Evolutionary conservation across 1,284 basidiomycete genomes (phyloP), one percentile per base, ranked within the genome.

Genomic region (Austropuccinia psidii): DNA sequence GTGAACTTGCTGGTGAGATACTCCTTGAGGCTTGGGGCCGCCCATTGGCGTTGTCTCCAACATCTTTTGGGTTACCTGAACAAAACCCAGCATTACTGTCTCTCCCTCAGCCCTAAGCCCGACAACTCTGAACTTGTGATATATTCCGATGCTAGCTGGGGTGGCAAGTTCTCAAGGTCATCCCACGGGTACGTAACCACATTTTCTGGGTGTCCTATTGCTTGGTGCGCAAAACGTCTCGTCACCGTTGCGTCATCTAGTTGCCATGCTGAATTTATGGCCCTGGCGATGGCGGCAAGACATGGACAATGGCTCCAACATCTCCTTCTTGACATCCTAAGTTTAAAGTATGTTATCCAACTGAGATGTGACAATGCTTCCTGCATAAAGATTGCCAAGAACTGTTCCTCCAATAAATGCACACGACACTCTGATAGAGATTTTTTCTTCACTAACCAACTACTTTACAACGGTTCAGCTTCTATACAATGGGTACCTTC

Each of bases 191-290:
- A 50, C 15, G 9, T 54, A 3, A 52, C 47, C 6, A 7, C 27
- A 17, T 45, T 67, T 31, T 33, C n/a, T 21, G 49, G 33, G 6
- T 7, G 7, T 24, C 64, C 64, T 8, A 52, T 67, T n/a, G 9
- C 31, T 5, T 67, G 64, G 64, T 17, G 24, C 3, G 29, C 47
- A 5, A 8, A 49, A 2, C 6, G 64, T 6, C 49, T 33, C 6
- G 9, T 4, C 21, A 8, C 39, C 19, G 49, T 54, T 21, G 64
- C 64, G 45, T 11, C 64, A 4, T 50, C 64, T 11, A 67, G 47
- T n/a, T 67, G 64, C 31, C 60, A 62, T 24, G 60, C 60, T 19
- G 60, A 62, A 62, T 43, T 41, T 17, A 62, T 62, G 60, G 43
- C 54, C 7, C 24, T 57, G 19, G 54, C 27, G 5, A 7, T 29